phyloP scores from a whole-genome alignment of 2,329 filamentous ascomycete species.

The Alternaria sp. region DNA sequence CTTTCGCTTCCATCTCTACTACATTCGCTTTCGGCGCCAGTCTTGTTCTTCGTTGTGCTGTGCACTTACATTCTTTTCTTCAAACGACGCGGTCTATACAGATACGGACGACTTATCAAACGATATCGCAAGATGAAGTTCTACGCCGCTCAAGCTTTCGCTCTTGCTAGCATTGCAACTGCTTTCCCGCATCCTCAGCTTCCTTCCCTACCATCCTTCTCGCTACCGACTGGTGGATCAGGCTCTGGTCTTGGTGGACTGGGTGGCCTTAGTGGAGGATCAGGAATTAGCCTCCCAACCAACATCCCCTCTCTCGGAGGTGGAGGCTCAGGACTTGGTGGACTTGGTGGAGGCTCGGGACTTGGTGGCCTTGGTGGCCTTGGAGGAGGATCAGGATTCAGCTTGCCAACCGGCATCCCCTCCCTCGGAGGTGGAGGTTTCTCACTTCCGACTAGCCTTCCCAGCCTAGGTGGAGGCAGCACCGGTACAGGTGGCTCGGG shows the following conservation, averaged over 20 bases:
- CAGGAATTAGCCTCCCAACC: neutral
- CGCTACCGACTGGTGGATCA: conserved; percentile 12
- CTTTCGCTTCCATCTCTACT: conserved; percentile 7
- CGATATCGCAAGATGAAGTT: conserved; percentile 32
- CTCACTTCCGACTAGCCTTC: neutral
- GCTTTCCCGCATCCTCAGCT: conserved; percentile 32
- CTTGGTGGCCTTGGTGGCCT: neutral
- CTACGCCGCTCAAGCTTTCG: conserved; percentile 21
- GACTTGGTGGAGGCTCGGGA: neutral
- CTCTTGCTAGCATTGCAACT: conserved; percentile 27
- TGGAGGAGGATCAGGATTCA: neutral
- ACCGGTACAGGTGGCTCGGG: neutral
- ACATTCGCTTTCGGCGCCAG: neutral
- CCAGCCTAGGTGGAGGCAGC: conserved; percentile 1
- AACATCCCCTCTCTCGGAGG: neutral
- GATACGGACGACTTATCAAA: neutral
- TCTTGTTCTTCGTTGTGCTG: conserved; percentile 21
- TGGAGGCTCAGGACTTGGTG: neutral
- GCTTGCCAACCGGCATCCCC: neutral
- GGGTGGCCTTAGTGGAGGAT: neutral
- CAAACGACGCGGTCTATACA: neutral
- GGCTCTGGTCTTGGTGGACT: neutral
- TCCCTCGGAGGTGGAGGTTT: neutral
- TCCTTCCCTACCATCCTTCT: conserved; percentile 16
- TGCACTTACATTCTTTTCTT: conserved; percentile 23